Evolutionary conservation across 306 rosid genomes (phyloP).

Genomic region (Prosopis cineraria): DNA sequence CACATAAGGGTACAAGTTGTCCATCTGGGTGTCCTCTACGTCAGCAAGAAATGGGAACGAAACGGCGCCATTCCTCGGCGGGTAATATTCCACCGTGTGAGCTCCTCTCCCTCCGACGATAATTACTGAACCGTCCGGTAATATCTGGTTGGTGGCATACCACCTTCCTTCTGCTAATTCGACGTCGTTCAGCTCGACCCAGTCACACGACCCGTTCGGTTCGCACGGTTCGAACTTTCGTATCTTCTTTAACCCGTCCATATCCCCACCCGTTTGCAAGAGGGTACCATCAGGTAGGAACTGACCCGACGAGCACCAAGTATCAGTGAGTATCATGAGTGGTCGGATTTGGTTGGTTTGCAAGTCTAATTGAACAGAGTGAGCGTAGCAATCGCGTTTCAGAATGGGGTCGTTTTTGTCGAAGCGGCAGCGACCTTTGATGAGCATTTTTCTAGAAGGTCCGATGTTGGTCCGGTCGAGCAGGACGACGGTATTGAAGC

Average conservation of each 20-base stretch:
- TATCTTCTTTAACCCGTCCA: constrained; percentile 70
- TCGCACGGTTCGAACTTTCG: constrained; percentile 72
- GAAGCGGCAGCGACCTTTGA: constrained; percentile 55
- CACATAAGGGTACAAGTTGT: constrained; percentile 82
- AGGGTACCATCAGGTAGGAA: constrained; percentile 83
- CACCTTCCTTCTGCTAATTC: constrained; percentile 63
- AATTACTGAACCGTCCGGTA: constrained; percentile 74
- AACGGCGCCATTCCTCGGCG: constrained; percentile 62
- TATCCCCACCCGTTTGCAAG: constrained; percentile 79
- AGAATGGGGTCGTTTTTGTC: constrained; percentile 51
- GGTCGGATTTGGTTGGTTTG: constrained; percentile 66
- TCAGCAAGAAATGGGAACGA: constrained; percentile 61
- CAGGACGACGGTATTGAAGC: constrained; percentile 80
- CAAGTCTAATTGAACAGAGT: constrained; percentile 67
- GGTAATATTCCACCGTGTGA: constrained; percentile 71
- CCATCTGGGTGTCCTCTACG: constrained; percentile 76
- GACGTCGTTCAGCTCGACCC: constrained; percentile 69
- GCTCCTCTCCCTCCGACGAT: constrained; percentile 76
- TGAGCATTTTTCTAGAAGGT: constrained; percentile 66
- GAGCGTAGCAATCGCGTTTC: constrained; percentile 83
- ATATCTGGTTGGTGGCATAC: constrained; percentile 80
- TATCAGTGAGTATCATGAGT: constrained; percentile 73
- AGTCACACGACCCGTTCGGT: constrained; percentile 49
- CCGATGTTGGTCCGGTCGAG: constrained; percentile 88
- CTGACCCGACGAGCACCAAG: constrained; percentile 96